A percentile compares a stretch with the other conserved stretches of the same genome.
Evolutionary conservation across 2,329 filamentous ascomycete genomes (phyloP).

Genomic region (Colletotrichum liaoningense): DNA sequence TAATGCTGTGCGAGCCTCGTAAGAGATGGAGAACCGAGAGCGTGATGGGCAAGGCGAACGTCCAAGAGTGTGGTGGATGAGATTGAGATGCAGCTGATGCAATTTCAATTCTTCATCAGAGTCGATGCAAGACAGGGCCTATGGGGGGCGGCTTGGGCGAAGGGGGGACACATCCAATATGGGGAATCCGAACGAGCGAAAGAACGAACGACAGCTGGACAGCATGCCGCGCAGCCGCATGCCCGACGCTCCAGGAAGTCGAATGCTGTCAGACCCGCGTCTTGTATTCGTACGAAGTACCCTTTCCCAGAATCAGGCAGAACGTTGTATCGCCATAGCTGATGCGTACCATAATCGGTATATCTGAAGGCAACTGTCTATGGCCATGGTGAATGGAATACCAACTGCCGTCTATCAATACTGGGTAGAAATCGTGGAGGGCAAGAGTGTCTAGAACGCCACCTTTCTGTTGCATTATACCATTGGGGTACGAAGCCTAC

Average conservation of each 20-base stretch:
- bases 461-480: background rate
- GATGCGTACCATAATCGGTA: background rate
- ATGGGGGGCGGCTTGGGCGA: background rate
- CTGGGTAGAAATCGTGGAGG: background rate
- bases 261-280: background rate
- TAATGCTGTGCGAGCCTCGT: background rate
- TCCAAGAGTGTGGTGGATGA: conserved; percentile 7
- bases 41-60: conserved; percentile 6
- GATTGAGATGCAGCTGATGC: conserved; percentile 23
- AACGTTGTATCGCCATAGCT: background rate
- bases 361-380: background rate
- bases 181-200: conserved; percentile 7
- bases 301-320: background rate
- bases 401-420: background rate
- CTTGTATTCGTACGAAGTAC: background rate
- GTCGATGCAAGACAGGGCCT: conserved; percentile 7
- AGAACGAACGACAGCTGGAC: background rate
- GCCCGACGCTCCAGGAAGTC: background rate
- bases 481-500: background rate
- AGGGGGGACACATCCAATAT: background rate
- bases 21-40: conserved; percentile 18
- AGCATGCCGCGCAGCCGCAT: background rate
- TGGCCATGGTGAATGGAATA: too few species aligned
- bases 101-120: conserved; percentile 28
- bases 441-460: background rate